Evolutionary conservation across 345 rosid genomes (phyloP), one percentile per base, ranked within the genome.

Genomic region (Populus davidiana): DNA sequence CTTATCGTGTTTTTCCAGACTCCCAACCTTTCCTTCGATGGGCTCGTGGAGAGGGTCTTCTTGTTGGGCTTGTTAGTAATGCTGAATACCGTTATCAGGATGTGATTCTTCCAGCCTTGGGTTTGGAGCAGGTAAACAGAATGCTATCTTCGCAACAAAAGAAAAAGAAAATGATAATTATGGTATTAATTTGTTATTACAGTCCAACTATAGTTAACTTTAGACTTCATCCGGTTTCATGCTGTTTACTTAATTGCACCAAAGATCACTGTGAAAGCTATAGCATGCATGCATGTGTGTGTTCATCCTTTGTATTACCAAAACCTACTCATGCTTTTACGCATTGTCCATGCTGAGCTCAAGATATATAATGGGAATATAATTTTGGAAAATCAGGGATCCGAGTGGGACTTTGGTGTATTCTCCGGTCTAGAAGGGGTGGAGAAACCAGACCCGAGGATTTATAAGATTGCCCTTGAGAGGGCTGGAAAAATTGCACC

Each of bases 341-440:
- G 29, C 27, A 29, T 13, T 47, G 35, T 75, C 14, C 29, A 1
- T 72, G 4, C 38, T 64, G 61, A 16, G 66, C 54, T n/a, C 50
- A 31, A 70, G 23, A 31, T 70, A 43, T 50, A 61, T 76, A 59
- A 79, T 43, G 8, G 14, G 11, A 8, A 29, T 23, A 16, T 65
- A 21, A 52, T 67, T 62, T 52, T 16, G 64, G n/a, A 29, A 78
- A 38, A 85, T 35, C 76, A 94, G 98, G 94, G 85, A 3, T 84
- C 90, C 1, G 98, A 94, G 83, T 94, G 97, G 97, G 98, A 93
- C 78, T 93, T 94, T 83, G 98, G 98, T 75, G 97, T 94, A 35
- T 94, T 94, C 84, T 94, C 98, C 52, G 98, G 98, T 43, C 77
- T 93, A 39, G 97, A 89, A 78, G 98, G 98, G 38, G 83, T 94